phyloP scores from a whole-genome alignment of 306 rosid species.

The Castanopsis chinensis region DNA sequence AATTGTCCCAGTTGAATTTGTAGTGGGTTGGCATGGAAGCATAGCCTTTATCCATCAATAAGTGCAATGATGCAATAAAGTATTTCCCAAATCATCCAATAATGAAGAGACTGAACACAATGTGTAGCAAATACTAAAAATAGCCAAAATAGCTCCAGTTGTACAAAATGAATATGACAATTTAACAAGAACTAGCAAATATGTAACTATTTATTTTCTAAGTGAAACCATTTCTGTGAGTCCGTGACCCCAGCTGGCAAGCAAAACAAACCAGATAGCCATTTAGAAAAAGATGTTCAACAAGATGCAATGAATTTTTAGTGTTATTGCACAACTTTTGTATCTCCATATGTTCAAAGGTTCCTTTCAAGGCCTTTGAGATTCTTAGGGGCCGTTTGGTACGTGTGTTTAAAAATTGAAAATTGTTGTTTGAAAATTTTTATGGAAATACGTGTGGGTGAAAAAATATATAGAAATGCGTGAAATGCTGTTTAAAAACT shows the following conservation, averaged over 20 bases:
- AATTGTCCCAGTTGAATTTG: neutral
- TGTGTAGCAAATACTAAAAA: neutral
- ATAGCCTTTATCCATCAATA: neutral
- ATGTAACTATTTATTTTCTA: neutral
- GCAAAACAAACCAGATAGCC: neutral
- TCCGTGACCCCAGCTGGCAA: neutral
- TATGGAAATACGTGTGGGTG: too few species aligned
- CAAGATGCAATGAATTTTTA: neutral
- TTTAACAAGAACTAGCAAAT: neutral
- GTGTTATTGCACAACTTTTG: constrained; percentile 4
- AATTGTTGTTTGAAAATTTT: too few species aligned
- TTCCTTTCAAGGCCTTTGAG: constrained; percentile 19
- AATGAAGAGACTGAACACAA: neutral
- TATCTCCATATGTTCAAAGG: constrained; percentile 3
- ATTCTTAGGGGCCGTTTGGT: too few species aligned
- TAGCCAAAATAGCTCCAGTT: neutral
- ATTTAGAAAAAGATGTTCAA: constrained; percentile 12
- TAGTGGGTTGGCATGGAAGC: neutral
- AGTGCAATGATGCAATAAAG: neutral
- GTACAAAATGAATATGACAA: neutral
- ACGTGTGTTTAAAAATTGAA: too few species aligned
- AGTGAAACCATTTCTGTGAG: neutral
- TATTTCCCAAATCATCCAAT: neutral
- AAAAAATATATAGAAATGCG: too few species aligned
- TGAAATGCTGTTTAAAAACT: too few species aligned